These are phyloP conservation scores for Nitzschia sp. DNA, from an alignment of 108 stramenopile species.

Conservation along the genomic window DNA sequence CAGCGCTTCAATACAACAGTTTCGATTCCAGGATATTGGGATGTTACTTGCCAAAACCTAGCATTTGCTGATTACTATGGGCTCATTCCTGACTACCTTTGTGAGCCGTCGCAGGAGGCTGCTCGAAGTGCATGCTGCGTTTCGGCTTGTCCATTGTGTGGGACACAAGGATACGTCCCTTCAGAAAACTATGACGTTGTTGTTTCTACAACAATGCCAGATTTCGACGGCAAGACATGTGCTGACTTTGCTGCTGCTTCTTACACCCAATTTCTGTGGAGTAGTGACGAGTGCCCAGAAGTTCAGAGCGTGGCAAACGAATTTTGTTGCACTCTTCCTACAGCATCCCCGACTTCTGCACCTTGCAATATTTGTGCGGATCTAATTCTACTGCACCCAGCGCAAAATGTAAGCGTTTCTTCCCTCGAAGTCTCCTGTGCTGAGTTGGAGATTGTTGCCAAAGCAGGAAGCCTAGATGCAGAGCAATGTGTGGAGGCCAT, in stretches of 20 bases:
- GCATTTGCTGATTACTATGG: neutral
- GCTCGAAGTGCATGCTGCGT: conserved; percentile 12
- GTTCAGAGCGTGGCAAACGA: neutral
- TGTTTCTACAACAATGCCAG: conserved; percentile 2
- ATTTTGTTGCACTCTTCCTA: neutral
- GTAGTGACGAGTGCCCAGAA: neutral
- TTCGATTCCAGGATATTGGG: neutral
- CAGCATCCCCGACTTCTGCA: neutral
- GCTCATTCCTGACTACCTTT: conserved; percentile 4
- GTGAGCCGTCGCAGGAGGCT: neutral
- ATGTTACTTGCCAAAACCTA: conserved; percentile 1
- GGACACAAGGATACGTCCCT: neutral
- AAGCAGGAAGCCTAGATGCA: neutral
- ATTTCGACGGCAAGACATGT: neutral
- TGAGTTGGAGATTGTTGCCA: neutral
- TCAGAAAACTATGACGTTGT: neutral
- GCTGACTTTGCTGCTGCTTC: conserved; percentile 7
- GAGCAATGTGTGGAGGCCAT: neutral
- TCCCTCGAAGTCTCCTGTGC: conserved; percentile 4
- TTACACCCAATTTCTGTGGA: neutral
- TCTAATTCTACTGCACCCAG: neutral
- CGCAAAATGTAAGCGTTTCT: conserved; percentile 4
- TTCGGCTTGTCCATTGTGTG: conserved; percentile 3
- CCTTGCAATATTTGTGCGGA: conserved; percentile 3
- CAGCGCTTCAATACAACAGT: neutral